Evolutionary conservation across 2,329 filamentous ascomycete species (phyloP).

Genomic region (Beauveria sp.): DNA sequence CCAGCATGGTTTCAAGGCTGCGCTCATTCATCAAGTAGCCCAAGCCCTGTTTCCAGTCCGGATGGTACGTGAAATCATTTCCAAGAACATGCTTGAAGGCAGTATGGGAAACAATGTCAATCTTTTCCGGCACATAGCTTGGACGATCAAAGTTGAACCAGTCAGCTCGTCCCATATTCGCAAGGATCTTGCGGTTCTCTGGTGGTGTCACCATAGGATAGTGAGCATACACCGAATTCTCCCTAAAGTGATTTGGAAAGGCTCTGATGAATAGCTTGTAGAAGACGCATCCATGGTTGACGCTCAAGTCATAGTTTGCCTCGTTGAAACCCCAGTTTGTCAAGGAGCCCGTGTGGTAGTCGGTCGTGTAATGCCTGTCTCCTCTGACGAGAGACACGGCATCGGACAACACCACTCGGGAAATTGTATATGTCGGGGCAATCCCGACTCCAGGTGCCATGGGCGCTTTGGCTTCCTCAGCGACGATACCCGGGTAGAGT

Average conservation of each 20-base stretch:
- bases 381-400: constrained; percentile 72
- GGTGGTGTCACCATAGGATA: constrained; percentile 64
- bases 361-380: constrained; percentile 71
- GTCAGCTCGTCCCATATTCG: constrained; percentile 56
- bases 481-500: constrained; percentile 70
- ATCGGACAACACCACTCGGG: constrained; percentile 68
- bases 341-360: constrained; percentile 65
- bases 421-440: constrained; percentile 68
- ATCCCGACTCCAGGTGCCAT: constrained; percentile 71
- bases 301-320: constrained; percentile 60
- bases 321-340: constrained; percentile 82
- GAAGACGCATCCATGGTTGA: constrained; percentile 77
- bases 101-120: constrained; percentile 53
- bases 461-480: constrained; percentile 66
- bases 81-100: constrained; percentile 56
- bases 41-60: constrained; percentile 57
- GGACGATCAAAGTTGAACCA: constrained; percentile 66
- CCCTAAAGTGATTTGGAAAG: constrained; percentile 72
- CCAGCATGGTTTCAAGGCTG: constrained; percentile 49
- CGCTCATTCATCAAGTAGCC: constrained; percentile 52
- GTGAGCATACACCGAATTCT: constrained; percentile 74
- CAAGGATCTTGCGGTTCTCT: constrained; percentile 66
- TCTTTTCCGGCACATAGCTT: constrained; percentile 36
- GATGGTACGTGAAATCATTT: constrained; percentile 53
- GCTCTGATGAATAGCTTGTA: constrained; percentile 77